Base-by-base conservation (phyloP, 2,329 filamentous ascomycete species). In the Sporothrix sp. region DNA sequence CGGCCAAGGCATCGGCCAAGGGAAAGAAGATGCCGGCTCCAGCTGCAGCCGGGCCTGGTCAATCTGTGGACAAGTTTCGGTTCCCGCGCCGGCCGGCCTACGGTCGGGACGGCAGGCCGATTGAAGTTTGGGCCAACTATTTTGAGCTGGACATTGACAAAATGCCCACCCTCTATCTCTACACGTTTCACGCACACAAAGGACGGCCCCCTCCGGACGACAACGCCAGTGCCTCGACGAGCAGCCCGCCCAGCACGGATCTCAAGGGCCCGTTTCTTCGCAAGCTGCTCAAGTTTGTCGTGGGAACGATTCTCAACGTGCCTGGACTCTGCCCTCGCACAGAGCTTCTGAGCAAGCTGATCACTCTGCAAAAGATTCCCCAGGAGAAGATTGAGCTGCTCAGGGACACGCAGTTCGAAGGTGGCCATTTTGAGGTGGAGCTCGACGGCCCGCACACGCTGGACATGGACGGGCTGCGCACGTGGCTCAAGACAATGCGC, bases 121-220 rank as follows among this genome's bases (percentile, higher is more conserved):
- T 76, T 2, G 57, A 64, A 2, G 63, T 80, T 0, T 79, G 74
- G 73, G 65, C 75, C 4, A 80, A 81, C 59, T 79, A 75, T 56
- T 79, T 76, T 57, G 63, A 63, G 1, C 52, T 80, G 43, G 58
- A 65, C 7, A 55, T 73, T 7, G 30, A 37, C 21, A 45, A 66
- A 67, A 36, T 58, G 63, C 0, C 58, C 18, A 3, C 14, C 6
- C 42, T 77, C 4, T 71, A 67, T 59, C 72, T 68, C 51, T 79
- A 79, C 59, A 66, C 64, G 3, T 53, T 79, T 9, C 61, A 67
- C 1, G 67, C 71, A 10, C 21, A 28, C 33, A 54, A 53, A 33
- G 21, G 27, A 14, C 43, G 42, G 9, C 57, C 53, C 1, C 60
- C 65, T 30, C 18, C 48, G 37, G 45, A 23, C 7, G 45, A 53